Evolutionary conservation across 1,139 yeast genomes (phyloP), one percentile per base, ranked within the genome.

Genomic region (Nadsonia commutata): DNA sequence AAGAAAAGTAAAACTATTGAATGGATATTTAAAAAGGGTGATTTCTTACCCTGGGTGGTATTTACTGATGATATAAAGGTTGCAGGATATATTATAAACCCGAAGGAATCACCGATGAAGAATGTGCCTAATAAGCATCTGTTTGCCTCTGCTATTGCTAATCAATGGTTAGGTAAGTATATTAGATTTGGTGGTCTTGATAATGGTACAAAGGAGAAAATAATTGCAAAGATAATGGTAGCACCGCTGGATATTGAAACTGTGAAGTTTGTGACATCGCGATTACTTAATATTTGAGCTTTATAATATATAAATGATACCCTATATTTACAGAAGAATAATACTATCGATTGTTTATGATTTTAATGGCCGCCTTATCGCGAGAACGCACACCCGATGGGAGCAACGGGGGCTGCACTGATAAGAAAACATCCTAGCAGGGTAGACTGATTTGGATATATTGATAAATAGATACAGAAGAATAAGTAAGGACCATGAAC

Each of bases 1-100:
- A 18, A 80, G 56, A 53, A 80, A 79, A 0, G 90, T 80, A 41
- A 78, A 6, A 78, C 67, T 51, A 80, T 60, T 0, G 90, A 88
- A 27, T 19, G 20, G 21, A 36, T 19, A 4, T 19, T 18, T 9
- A 18, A 36, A 41, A 37, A 40, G 40, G 43, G 20, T 40, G 43
- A 31, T 37, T 40, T 31, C 38, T 20, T 9, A 31, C 38, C 33
- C 16, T 27, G 33, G 33, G 33, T 27, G 9, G 33, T 27, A 9
- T 27, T 27, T 27, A 27, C 33, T 9, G 33, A 27, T 27, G 33
- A 27, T 9, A 27, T 27, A 4, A 27, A 27, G n/a, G 33, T 27
- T 3, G 33, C 33, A 11, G 33, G 33, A 6, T 27, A 27, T 27
- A 27, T 27, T 13, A 27, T 27, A 11, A 27, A 27, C n/a, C 33